phyloP scores from a whole-genome alignment of 441 rosid species.

The Pelargonium cotyledonis region DNA sequence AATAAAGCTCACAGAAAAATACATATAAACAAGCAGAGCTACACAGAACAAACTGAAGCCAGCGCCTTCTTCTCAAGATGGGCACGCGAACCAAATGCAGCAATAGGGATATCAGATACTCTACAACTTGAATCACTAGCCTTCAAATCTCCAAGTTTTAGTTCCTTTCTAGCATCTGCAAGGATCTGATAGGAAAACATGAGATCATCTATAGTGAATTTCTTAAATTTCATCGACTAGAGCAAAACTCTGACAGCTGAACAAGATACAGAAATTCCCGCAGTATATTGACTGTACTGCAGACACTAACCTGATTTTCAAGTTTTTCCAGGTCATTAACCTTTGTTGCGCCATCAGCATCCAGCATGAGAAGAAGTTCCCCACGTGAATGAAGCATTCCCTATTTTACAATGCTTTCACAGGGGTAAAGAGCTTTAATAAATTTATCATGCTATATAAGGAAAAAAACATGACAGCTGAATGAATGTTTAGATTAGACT shows the following conservation, averaged over 20 bases:
- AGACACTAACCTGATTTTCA: slow-evolving; percentile 66
- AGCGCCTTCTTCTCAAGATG: slow-evolving; percentile 93
- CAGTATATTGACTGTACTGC: slow-evolving; percentile 13
- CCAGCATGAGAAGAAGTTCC: slow-evolving; percentile 87
- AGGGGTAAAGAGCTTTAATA: slow-evolving; percentile 52
- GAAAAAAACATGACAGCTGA: not conserved
- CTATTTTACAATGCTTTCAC: slow-evolving; percentile 86
- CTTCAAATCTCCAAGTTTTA: slow-evolving; percentile 37
- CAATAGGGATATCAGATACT: slow-evolving; percentile 61
- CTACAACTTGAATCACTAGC: slow-evolving; percentile 33
- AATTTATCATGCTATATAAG: slow-evolving; percentile 17
- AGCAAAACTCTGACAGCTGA: not conserved
- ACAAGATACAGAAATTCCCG: slow-evolving; percentile 3
- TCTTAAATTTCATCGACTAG: not conserved
- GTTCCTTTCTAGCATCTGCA: slow-evolving; percentile 60
- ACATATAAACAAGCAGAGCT: slow-evolving; percentile 1
- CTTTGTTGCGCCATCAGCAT: slow-evolving; percentile 98
- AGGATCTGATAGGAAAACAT: slow-evolving; percentile 48
- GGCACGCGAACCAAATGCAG: slow-evolving; percentile 92
- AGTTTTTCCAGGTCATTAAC: slow-evolving; percentile 86
- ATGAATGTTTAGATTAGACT: slow-evolving; percentile 29
- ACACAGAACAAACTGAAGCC: slow-evolving; percentile 59
- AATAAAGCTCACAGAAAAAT: not conserved
- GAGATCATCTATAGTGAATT: not conserved
- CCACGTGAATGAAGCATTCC: slow-evolving; percentile 99